Conservation (phyloP, 257 asterid genomes). For the Nicotiana tabacum region DNA sequence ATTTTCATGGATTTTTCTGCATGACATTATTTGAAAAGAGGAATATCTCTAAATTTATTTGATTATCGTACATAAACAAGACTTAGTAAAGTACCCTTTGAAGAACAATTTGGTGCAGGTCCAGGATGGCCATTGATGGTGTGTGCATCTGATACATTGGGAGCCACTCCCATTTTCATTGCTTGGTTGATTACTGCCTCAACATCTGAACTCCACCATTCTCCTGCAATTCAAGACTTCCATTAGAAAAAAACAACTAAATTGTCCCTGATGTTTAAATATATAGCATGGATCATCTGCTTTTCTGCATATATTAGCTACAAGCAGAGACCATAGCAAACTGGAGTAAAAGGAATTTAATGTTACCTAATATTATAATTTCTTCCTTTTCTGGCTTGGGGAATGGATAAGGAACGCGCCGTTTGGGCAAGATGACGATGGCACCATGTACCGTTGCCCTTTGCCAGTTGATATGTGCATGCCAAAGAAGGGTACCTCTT, state of each 20-base stretch:
- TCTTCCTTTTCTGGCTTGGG: slow-evolving; percentile 63
- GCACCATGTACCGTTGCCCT: slow-evolving; percentile 81
- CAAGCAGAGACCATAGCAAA: background rate
- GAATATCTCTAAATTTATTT: background rate
- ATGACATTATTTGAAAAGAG: too few relatives aligned
- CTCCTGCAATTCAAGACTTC: slow-evolving; percentile 20
- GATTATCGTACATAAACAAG: background rate
- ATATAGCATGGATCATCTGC: background rate
- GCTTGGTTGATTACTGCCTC: slow-evolving; percentile 37
- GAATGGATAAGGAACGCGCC: slow-evolving; percentile 59
- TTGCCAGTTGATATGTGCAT: slow-evolving; percentile 66
- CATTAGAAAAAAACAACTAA: too few relatives aligned
- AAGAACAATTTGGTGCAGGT: slow-evolving; percentile 56
- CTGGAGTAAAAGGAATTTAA: background rate
- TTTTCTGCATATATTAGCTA: background rate
- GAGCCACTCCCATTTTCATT: slow-evolving; percentile 22
- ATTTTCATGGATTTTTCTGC: too few relatives aligned
- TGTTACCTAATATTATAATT: slow-evolving; percentile 52
- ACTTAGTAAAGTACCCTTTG: slow-evolving; percentile 36
- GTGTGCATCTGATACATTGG: slow-evolving; percentile 31
- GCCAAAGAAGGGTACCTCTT: slow-evolving; percentile 71
- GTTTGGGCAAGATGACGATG: slow-evolving; percentile 58
- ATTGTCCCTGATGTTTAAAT: background rate
- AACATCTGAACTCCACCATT: slow-evolving; percentile 38
- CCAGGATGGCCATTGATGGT: slow-evolving; percentile 61